Conservation (phyloP, 495 filamentous ascomycete species). For the Symbiotaphrina buchneri region DNA sequence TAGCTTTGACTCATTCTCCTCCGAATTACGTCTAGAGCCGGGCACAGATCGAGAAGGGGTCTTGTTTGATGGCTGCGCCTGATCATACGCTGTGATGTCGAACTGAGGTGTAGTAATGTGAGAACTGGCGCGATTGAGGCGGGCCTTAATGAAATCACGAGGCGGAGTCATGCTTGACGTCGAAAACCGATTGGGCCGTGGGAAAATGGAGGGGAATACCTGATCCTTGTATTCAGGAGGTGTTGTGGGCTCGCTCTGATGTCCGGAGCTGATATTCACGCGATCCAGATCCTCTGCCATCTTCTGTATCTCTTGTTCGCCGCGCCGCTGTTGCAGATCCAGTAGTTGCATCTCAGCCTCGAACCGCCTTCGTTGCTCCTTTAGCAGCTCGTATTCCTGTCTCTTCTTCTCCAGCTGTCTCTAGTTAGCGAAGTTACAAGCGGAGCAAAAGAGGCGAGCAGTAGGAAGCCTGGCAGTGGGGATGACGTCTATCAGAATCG, state of each 20-base stretch:
- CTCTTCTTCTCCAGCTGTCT: slow-evolving; percentile 78
- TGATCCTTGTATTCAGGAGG: slow-evolving; percentile 82
- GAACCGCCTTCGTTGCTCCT: slow-evolving; percentile 65
- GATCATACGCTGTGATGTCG: slow-evolving; percentile 14
- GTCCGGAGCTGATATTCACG: slow-evolving; percentile 36
- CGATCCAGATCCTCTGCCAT: slow-evolving; percentile 48
- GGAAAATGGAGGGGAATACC: slow-evolving; percentile 47
- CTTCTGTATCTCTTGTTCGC: slow-evolving; percentile 61
- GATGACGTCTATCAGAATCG: slow-evolving; percentile 2
- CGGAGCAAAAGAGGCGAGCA: slow-evolving; percentile 2
- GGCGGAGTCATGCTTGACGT: slow-evolving; percentile 63
- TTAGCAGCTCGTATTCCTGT: slow-evolving; percentile 62
- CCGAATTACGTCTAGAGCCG: slow-evolving; percentile 61
- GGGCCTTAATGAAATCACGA: slow-evolving; percentile 49
- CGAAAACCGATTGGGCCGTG: slow-evolving; percentile 63
- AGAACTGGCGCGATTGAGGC: slow-evolving; percentile 50
- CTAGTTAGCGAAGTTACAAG: slow-evolving; percentile 10
- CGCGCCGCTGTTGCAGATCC: slow-evolving; percentile 56
- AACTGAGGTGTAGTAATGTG: slow-evolving; percentile 33
- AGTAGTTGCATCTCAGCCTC: slow-evolving; percentile 73
- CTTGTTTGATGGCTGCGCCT: slow-evolving; percentile 26
- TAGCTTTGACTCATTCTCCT: slow-evolving; percentile 49
- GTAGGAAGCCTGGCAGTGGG: slow-evolving; percentile 1
- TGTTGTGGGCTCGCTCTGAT: slow-evolving; percentile 84
- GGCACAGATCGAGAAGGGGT: slow-evolving; percentile 67